Evolutionary conservation across 2,329 filamentous ascomycete genomes (phyloP), one percentile per base, ranked within the genome.

Genomic region (Trichoderma guizhouense): DNA sequence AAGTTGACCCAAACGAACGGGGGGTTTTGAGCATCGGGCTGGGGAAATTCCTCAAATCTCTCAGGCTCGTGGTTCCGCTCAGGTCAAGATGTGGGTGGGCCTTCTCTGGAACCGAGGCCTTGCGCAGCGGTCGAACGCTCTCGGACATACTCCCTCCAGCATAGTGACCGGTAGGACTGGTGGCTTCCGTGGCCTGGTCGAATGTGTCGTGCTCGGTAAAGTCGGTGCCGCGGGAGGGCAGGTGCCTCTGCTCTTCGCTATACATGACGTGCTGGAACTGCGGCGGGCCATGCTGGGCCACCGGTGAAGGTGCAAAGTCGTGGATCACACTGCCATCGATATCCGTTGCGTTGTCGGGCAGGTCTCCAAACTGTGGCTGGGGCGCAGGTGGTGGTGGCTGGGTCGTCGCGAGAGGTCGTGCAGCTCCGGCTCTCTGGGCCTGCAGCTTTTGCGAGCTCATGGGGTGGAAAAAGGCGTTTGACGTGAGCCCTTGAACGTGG

Each of bases 381-480:
- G 79, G 77, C 26, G 80, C 79, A 28, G 80, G 79, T 21, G 76
- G 74, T 62, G 77, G 76, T 62, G 77, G 76, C 58, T 85, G 83
- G 70, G 78, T 80, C 76, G 82, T 79, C 26, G 82, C 84, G 15
- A 81, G 76, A 7, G 85, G 83, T 26, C 86, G 83, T 47, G 83
- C 79, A 9, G 82, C 87, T 74, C 91, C 89, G 74, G 78, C 90
- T 80, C 95, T 88, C 82, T 98, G 96, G 69, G 94, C 94, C 82
- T 98, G 95, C 65, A 98, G 85, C 80, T 94, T 92, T 80, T 97
- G 94, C 28, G 95, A 97, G 83, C 95, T 98, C 94, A 99, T 97
- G 51, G 96, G 96, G 26, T 92, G 92, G 79, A 97, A 97, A 84
- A 99, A 98, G 69, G 93, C 95, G 78, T 95, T 92, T 18, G 94